Evolutionary conservation across 148 eudicot species (phyloP), one percentile per base, ranked within the genome.

Genomic region (Dianthus caryophyllus): DNA sequence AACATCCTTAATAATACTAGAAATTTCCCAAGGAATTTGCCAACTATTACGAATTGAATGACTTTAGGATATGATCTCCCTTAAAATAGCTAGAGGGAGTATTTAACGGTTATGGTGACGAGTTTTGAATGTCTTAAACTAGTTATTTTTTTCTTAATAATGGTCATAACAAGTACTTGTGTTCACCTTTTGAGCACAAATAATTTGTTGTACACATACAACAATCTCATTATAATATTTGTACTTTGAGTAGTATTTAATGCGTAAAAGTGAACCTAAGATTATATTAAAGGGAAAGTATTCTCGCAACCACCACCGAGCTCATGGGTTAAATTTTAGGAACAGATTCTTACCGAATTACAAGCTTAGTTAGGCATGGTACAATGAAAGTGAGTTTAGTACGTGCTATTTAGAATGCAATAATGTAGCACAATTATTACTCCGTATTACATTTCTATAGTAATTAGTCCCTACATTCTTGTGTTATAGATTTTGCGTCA

Each of bases 401-500:
- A 49, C 18, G 53, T 49, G 21, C 7, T n/a, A 49, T 49, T n/a
- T n/a, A 49, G 21, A 49, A 49, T 17, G 53, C 53, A 49, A 9
- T 49, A 49, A 0, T 49, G 6, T 49, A 49, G 22, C 21, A 49
- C 44, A 18, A n/a, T n/a, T n/a, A n/a, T n/a, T n/a, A n/a, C n/a
- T 9, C 22, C 2, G 29, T 21, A 7, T n/a, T 1, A 16, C 20
- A 57, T 57, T 29, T 7, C 7, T 33, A 33, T n/a, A 33, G 38
- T 2, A 33, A 33, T 33, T 33, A 33, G 4, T 33, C 38, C 38
- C 4, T 33, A 33, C 38, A 33, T 7, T 33, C 38, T 27, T 17
- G 39, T 24, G 29, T 2, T 53, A 53, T 33, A 31, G 6, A 31
- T 16, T 30, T 18, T 8, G 64, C 70, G 70, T 75, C 73, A 75